Percentiles rank a stretch among this genome's conserved stretches.
Evolutionary conservation across 2,329 filamentous ascomycete species (phyloP).

Genomic region (Sodiomyces alkalinus): DNA sequence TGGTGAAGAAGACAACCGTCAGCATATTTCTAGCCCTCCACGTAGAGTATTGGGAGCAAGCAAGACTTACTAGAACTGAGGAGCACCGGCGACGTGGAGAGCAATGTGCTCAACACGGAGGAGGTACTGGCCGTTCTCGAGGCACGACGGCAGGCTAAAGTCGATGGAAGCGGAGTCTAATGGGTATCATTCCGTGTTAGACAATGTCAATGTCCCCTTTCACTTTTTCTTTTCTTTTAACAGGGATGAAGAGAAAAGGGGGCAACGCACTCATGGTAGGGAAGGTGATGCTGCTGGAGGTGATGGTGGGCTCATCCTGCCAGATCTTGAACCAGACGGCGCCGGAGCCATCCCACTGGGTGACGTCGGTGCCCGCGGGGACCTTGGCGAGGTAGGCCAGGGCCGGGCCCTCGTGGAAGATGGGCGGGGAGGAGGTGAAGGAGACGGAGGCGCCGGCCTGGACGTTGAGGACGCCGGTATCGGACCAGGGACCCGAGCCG

Average conservation of each 20-base stretch:
- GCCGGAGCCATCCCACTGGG: constrained; percentile 20
- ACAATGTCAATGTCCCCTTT: no score
- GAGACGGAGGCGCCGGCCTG: constrained; percentile 5
- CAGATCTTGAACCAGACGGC: constrained; percentile 28
- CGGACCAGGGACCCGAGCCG: constrained; percentile 5
- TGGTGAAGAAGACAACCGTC: neutral
- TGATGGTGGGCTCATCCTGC: constrained; percentile 22
- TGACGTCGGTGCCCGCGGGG: constrained; percentile 15
- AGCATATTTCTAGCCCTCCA: neutral
- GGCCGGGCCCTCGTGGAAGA: constrained; percentile 26
- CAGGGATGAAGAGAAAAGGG: neutral
- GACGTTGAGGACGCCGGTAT: constrained; percentile 9
- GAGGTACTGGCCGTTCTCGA: constrained; percentile 25
- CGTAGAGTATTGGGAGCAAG: neutral
- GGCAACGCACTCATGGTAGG: constrained; percentile 17
- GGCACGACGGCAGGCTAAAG: constrained; percentile 26
- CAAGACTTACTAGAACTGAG: constrained; percentile 23
- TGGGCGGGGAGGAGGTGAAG: constrained; percentile 20
- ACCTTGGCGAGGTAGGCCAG: constrained; percentile 24
- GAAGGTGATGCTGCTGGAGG: constrained; percentile 21
- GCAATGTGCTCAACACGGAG: constrained; percentile 27
- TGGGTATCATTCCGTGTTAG: neutral
- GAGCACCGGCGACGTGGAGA: constrained; percentile 25
- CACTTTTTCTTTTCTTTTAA: no score
- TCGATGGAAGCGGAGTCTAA: constrained; percentile 11